Evolutionary conservation across 2,329 filamentous ascomycete species (phyloP).

Genomic region (Colletotrichum neosansevieriae): DNA sequence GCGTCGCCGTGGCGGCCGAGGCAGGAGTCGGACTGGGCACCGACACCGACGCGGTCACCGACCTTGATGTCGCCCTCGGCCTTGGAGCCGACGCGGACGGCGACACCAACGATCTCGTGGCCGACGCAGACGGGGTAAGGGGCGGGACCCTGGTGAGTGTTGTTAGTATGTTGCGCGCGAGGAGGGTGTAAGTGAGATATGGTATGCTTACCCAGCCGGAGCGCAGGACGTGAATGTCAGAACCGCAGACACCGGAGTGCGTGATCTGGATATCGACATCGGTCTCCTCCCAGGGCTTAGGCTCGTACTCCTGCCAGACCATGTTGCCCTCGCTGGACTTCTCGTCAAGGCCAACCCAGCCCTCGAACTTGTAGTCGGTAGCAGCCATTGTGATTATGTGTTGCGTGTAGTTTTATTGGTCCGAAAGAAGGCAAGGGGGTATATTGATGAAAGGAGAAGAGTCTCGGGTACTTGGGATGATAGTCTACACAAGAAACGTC

Average conservation of each 20-base stretch:
- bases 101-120: slow-evolving; percentile 60
- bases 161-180: slow-evolving; percentile 8
- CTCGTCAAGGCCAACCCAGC: slow-evolving; percentile 60
- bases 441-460: neutral
- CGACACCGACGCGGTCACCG: slow-evolving; percentile 70
- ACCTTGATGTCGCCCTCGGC: slow-evolving; percentile 59
- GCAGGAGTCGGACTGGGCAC: slow-evolving; percentile 69
- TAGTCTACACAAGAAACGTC: neutral
- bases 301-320: slow-evolving; percentile 68
- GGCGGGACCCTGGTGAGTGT: slow-evolving; percentile 22
- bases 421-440: neutral
- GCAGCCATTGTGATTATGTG: slow-evolving; percentile 44
- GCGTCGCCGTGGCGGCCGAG: slow-evolving; percentile 46
- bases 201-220: slow-evolving; percentile 61
- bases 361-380: slow-evolving; percentile 61
- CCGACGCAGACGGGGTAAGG: slow-evolving; percentile 42
- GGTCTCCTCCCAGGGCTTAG: slow-evolving; percentile 73
- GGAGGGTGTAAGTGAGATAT: neutral
- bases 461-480: neutral
- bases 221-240: slow-evolving; percentile 69
- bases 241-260: slow-evolving; percentile 75
- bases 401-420: slow-evolving; percentile 6
- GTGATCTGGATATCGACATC: slow-evolving; percentile 75
- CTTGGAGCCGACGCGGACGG: slow-evolving; percentile 57
- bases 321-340: slow-evolving; percentile 62